Percentiles rank a stretch among this genome's conserved stretches.
Evolutionary conservation across 257 asterid genomes (phyloP).

Genomic region (Rhazya stricta): DNA sequence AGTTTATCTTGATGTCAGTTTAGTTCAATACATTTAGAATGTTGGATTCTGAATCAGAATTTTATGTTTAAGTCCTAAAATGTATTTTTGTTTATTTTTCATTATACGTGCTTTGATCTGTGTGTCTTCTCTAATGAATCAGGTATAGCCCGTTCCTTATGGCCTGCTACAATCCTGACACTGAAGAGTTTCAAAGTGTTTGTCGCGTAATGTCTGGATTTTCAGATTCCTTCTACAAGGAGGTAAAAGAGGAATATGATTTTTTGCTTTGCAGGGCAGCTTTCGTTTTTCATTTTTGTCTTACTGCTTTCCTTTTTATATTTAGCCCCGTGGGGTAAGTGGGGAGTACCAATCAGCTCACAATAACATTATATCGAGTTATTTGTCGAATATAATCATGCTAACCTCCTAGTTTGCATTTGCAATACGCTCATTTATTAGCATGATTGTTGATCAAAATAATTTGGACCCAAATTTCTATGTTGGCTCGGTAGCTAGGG

Average conservation of each 20-base stretch:
- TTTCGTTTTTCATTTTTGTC: too few relatives aligned
- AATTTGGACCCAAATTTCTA: not conserved
- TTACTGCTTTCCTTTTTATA: not conserved
- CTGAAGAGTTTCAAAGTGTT: conserved; percentile 82
- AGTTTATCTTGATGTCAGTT: not conserved
- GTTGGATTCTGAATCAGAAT: not conserved
- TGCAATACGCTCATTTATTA: too few relatives aligned
- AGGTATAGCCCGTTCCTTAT: conserved; percentile 90
- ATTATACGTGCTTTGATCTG: too few relatives aligned
- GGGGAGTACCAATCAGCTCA: too few relatives aligned
- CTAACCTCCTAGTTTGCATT: not conserved
- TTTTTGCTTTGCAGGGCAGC: not conserved
- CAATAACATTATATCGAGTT: too few relatives aligned
- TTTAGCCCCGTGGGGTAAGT: too few relatives aligned
- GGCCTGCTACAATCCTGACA: conserved; percentile 89
- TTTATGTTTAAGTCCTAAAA: not conserved
- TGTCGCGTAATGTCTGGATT: conserved; percentile 94
- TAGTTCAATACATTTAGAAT: not conserved
- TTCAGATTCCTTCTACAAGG: conserved; percentile 74
- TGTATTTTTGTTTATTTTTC: too few relatives aligned
- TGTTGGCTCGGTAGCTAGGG: not conserved
- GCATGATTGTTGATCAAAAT: not conserved
- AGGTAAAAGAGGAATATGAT: conserved; percentile 38
- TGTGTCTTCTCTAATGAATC: conserved; percentile 19
- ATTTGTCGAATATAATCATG: not conserved